Evolutionary conservation across 2,329 filamentous ascomycete species (phyloP), one percentile per base, ranked within the genome.

Genomic region (Lachnellula arida): DNA sequence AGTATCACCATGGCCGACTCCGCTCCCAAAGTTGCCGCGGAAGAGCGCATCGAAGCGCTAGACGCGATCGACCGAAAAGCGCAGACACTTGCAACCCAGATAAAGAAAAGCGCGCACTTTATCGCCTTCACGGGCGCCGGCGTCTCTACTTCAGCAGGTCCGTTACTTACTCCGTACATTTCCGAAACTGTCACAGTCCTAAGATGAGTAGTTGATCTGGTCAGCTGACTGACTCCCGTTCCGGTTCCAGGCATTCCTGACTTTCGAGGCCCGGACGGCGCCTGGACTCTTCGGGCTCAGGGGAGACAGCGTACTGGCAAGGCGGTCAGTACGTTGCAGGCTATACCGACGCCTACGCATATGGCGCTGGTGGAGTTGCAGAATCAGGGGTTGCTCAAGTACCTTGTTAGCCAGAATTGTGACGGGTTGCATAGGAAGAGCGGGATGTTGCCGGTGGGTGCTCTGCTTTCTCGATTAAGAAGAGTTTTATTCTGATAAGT

Each of bases 121-220:
- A 75, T 79, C 9, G 73, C 69, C 1, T 78, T 77, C 48, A 79
- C 76, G 0, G 75, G 76, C 0, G 76, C 76, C 0, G 76, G 76
- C 0, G 64, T 78, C 8, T 78, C 76, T 2, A 78, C 75, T 4
- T 77, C 75, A 15, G 75, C 75, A 1, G 75, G 74, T 72, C 25
- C 60, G 66, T 44, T 23, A 23, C 22, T 12, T 0, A 19, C 19
- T 19, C 19, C 19, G 19, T 19, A 7, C 11, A 19, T 2, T 19
- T 19, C 37, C 32, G 49, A 12, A 12, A 43, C 1, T 17, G 19
- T n/a, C 4, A 32, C 5, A 0, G 3, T 23, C 22, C 22, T 3
- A 4, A 23, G 22, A 23, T 23, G 22, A 43, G 17, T 17, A 0
- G 28, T 9, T 11, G 17, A 6, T 44, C 5, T n/a, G 40, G 44